Evolutionary conservation across 2,329 filamentous ascomycete species (phyloP).

Genomic region (Colletotrichum sidae): DNA sequence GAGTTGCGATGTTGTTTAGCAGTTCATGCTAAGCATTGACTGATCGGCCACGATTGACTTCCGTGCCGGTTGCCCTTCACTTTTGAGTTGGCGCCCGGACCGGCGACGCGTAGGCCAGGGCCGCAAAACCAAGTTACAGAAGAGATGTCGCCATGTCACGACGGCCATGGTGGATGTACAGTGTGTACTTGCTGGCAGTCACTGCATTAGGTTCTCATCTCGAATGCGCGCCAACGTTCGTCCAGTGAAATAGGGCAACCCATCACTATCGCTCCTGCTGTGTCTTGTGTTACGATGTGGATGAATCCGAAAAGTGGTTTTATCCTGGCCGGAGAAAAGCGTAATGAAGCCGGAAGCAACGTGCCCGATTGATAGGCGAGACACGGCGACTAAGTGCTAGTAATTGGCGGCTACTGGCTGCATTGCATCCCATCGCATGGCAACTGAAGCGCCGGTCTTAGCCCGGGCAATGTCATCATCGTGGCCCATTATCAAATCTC

Average conservation of each 20-base stretch:
- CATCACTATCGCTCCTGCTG: too few species aligned
- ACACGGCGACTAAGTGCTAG: slow-evolving; percentile 16
- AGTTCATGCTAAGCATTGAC: slow-evolving; percentile 28
- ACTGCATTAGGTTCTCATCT: too few species aligned
- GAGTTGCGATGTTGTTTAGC: slow-evolving; percentile 23
- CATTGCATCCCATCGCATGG: not conserved
- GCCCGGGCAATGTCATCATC: slow-evolving; percentile 11
- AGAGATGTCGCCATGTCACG: not conserved
- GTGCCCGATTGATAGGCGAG: slow-evolving; percentile 3
- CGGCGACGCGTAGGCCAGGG: not conserved
- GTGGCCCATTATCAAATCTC: slow-evolving; percentile 10
- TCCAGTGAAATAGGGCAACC: too few species aligned
- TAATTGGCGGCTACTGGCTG: not conserved
- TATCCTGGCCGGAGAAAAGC: slow-evolving; percentile 29
- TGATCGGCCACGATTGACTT: slow-evolving; percentile 27
- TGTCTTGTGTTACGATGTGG: slow-evolving; percentile 21
- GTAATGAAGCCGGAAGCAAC: slow-evolving; percentile 5
- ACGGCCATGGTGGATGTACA: not conserved
- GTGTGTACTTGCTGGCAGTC: too few species aligned
- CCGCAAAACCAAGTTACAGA: not conserved
- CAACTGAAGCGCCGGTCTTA: slow-evolving; percentile 15
- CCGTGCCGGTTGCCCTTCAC: slow-evolving; percentile 12
- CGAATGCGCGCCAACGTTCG: too few species aligned
- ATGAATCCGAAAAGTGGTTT: slow-evolving; percentile 31
- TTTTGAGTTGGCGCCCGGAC: slow-evolving; percentile 11